Percentiles rank a stretch among this genome's conserved stretches.
phyloP scores from a whole-genome alignment of 2,329 filamentous ascomycete genomes.

The Aschersonia sp. region DNA sequence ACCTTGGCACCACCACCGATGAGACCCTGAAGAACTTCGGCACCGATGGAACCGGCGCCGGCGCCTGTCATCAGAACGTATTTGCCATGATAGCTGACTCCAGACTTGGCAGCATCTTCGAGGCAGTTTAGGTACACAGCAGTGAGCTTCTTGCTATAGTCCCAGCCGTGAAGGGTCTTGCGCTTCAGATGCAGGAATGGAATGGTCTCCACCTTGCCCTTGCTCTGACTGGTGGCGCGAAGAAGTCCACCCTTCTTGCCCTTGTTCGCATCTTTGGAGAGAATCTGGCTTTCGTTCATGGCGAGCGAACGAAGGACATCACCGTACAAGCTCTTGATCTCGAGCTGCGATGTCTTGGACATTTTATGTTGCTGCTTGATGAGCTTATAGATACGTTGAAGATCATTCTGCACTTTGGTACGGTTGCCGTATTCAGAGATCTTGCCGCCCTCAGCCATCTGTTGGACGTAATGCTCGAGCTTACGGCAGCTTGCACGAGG shows the following conservation, averaged over 20 bases:
- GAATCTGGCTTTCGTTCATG: constrained; percentile 97
- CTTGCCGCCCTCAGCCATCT: constrained; percentile 97
- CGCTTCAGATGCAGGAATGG: constrained; percentile 95
- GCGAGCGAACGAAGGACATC: constrained; percentile 87
- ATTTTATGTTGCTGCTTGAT: constrained; percentile 98
- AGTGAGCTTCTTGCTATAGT: constrained; percentile 98
- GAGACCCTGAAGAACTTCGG: constrained; percentile 87
- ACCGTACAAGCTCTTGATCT: constrained; percentile 90
- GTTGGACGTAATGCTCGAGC: constrained; percentile 93
- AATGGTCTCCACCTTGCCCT: constrained; percentile 93
- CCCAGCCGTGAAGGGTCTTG: constrained; percentile 87
- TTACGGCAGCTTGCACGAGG: constrained; percentile 84
- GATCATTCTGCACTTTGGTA: constrained; percentile 92
- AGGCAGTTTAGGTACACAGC: constrained; percentile 83
- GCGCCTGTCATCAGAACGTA: constrained; percentile 97
- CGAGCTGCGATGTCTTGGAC: constrained; percentile 86
- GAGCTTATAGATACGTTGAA: constrained; percentile 91
- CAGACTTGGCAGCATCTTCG: constrained; percentile 73
- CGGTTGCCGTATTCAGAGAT: constrained; percentile 98
- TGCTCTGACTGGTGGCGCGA: constrained; percentile 43
- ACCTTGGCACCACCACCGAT: constrained; percentile 96
- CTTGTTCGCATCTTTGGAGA: constrained; percentile 73
- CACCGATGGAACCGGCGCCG: constrained; percentile 92
- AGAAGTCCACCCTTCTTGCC: constrained; percentile 31
- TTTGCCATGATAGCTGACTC: constrained; percentile 87